Conservation (phyloP, 2,329 filamentous ascomycete genomes). For the Penicillium sp. region DNA sequence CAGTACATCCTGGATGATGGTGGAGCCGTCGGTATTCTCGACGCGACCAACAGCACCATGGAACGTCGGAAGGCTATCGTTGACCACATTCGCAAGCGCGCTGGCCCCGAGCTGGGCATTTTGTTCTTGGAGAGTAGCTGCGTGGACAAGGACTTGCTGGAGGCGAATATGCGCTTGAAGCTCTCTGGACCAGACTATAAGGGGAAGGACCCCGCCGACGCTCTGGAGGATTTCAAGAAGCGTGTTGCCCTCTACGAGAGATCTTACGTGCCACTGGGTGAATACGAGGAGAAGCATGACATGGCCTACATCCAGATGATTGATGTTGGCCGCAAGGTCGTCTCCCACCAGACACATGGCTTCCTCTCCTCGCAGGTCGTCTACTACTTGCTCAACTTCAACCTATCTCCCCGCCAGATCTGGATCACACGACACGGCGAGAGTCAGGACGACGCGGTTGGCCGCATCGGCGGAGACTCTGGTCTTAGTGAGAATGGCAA, state of each 20-base stretch:
- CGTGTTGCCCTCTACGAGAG: conserved; percentile 93
- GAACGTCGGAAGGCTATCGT: conserved; percentile 82
- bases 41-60: conserved; percentile 96
- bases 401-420: conserved; percentile 90
- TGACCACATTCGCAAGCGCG: conserved; percentile 77
- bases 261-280: conserved; percentile 86
- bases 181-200: conserved; percentile 95
- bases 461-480: conserved; percentile 90
- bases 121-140: conserved; percentile 96
- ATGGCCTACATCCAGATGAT: conserved; percentile 98
- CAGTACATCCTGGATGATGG: conserved; percentile 83
- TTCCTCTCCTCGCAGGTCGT: conserved; percentile 92
- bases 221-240: conserved; percentile 88
- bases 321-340: conserved; percentile 91
- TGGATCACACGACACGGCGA: conserved; percentile 98
- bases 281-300: conserved; percentile 86
- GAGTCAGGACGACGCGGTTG: conserved; percentile 81
- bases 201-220: conserved; percentile 84
- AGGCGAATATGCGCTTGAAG: conserved; percentile 97
- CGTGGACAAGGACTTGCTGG: conserved; percentile 78
- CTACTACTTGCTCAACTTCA: conserved; percentile 95
- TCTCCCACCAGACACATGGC: conserved; percentile 86
- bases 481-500: conserved; percentile 79
- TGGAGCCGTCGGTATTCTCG: conserved; percentile 91
- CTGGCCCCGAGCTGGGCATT: conserved; percentile 83